These are phyloP conservation scores for Ceratobasidium sp. DNA, from an alignment of 1,284 basidiomycete species.

Conservation along the genomic window DNA sequence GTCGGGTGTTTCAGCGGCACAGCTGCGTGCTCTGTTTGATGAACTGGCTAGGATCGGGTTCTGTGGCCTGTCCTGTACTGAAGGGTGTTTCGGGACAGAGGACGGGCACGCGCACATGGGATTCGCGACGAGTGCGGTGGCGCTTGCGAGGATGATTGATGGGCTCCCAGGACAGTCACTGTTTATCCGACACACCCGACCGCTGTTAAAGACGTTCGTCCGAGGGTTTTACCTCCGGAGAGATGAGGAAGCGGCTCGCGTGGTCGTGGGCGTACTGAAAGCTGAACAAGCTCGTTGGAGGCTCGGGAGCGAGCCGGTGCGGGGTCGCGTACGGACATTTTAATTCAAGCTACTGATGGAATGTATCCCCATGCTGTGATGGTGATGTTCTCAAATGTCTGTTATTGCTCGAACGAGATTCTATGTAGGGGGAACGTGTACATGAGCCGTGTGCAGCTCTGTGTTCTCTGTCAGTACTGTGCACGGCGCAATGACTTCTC, in stretches of 20 bases:
- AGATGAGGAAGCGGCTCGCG: conserved; percentile 25
- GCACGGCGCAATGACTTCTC: too few species aligned
- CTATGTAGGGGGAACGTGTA: too few species aligned
- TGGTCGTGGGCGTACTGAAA: conserved; percentile 25
- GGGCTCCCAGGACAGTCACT: background rate
- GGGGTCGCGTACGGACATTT: background rate
- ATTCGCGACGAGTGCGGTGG: conserved; percentile 7
- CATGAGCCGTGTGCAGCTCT: too few species aligned
- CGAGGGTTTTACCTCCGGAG: conserved; percentile 13
- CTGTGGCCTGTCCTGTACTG: conserved; percentile 12
- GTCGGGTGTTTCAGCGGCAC: background rate
- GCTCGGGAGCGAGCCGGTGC: background rate
- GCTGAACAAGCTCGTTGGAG: conserved; percentile 5
- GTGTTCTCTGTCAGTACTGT: too few species aligned
- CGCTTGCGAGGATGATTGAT: conserved; percentile 14
- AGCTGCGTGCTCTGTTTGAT: conserved; percentile 23
- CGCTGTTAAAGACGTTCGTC: conserved; percentile 15
- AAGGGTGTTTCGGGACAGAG: conserved; percentile 23
- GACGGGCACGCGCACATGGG: background rate
- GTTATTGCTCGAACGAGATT: too few species aligned
- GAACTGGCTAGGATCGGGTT: background rate
- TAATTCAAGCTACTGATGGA: too few species aligned
- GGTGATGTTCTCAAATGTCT: too few species aligned
- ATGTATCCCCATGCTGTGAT: background rate
- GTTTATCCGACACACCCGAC: conserved; percentile 27